Evolutionary conservation across 495 filamentous ascomycete genomes (phyloP).

Genomic region (Bacidia gigantensis): DNA sequence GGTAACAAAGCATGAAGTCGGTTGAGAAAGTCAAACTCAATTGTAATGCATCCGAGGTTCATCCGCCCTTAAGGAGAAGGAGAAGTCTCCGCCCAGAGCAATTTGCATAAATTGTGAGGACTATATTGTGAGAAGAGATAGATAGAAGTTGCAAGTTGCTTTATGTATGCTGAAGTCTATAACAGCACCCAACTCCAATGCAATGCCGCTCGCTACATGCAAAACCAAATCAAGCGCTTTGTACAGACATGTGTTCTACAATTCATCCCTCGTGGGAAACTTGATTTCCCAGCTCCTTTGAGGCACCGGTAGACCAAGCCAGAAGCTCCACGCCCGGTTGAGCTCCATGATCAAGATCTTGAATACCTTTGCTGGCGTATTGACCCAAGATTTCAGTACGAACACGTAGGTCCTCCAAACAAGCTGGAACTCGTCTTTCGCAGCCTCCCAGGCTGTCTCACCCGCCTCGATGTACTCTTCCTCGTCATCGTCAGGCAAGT

Average conservation of each 20-base stretch:
- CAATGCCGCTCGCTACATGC: not conserved
- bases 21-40: not conserved
- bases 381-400: slow-evolving; percentile 57
- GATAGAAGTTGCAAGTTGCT: too few species aligned
- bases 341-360: slow-evolving; percentile 47
- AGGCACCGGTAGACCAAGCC: slow-evolving; percentile 61
- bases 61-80: not conserved
- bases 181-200: not conserved
- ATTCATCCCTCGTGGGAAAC: slow-evolving; percentile 21
- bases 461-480: slow-evolving; percentile 25
- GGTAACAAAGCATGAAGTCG: not conserved
- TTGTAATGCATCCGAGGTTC: not conserved
- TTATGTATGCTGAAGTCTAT: too few species aligned
- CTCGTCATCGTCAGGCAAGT: slow-evolving; percentile 22
- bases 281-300: slow-evolving; percentile 54
- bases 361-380: slow-evolving; percentile 53
- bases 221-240: not conserved
- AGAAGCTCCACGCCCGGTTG: slow-evolving; percentile 55
- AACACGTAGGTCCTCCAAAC: slow-evolving; percentile 47
- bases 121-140: too few species aligned
- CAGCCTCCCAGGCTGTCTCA: slow-evolving; percentile 38
- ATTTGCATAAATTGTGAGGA: too few species aligned
- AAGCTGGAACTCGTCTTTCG: slow-evolving; percentile 47
- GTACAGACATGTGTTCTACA: not conserved
- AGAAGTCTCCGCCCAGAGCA: too few species aligned